Percentiles rank a stretch among this genome's conserved stretches.
Conservation (phyloP, 495 filamentous ascomycete genomes). For the Neurospora sp. region DNA sequence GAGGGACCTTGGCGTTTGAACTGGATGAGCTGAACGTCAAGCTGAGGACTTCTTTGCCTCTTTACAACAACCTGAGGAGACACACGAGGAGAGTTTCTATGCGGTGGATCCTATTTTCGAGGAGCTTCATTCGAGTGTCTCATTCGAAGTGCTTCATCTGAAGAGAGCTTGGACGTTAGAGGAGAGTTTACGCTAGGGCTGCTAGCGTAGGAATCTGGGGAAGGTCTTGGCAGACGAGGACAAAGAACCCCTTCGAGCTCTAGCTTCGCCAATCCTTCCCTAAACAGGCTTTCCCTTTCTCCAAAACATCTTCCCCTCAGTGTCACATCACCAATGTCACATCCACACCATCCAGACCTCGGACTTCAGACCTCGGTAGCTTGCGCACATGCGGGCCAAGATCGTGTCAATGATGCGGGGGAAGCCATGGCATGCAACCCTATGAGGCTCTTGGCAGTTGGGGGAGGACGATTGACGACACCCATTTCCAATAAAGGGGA, state of each 20-base stretch:
- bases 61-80: background rate
- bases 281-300: background rate
- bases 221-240: background rate
- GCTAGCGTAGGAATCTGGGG: background rate
- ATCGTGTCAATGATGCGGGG: background rate
- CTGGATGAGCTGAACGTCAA: background rate
- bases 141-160: background rate
- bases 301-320: background rate
- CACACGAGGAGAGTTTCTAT: background rate
- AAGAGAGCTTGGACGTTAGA: background rate
- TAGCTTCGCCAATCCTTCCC: background rate
- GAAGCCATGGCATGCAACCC: background rate
- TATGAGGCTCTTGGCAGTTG: background rate
- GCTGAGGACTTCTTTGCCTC: background rate
- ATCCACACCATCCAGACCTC: background rate
- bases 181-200: background rate
- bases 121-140: background rate
- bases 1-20: background rate
- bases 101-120: background rate
- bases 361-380: background rate
- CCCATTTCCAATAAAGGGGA: background rate
- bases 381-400: background rate
- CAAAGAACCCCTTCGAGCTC: background rate
- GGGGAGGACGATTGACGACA: background rate
- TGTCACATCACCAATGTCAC: background rate